phyloP scores from a whole-genome alignment of 495 filamentous ascomycete genomes.

The Penicillium simplicissimum region DNA sequence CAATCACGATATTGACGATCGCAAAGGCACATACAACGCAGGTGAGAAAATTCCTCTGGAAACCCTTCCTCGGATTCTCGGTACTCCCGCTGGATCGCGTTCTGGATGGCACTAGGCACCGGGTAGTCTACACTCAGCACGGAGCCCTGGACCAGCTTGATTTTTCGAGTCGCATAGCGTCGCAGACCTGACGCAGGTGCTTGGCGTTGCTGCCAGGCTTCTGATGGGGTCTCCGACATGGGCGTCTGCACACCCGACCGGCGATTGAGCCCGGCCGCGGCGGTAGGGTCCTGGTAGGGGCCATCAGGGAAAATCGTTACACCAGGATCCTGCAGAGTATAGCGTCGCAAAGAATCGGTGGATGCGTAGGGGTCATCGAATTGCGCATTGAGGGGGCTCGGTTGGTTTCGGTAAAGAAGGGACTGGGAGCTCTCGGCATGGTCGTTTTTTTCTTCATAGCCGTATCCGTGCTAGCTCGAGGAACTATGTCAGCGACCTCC shows the following conservation, averaged over 20 bases:
- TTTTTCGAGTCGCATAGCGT: conserved; percentile 89
- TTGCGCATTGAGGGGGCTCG: conserved; percentile 56
- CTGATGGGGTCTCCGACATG: conserved; percentile 48
- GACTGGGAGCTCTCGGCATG: conserved; percentile 29
- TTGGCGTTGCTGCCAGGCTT: conserved; percentile 84
- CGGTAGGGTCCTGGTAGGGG: conserved; percentile 55
- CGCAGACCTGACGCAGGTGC: conserved; percentile 68
- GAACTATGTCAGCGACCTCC: conserved; percentile 8
- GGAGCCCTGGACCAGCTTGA: conserved; percentile 92
- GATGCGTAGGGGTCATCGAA: conserved; percentile 80
- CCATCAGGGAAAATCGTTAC: conserved; percentile 44
- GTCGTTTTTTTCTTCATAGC: conserved; percentile 32
- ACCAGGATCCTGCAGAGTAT: conserved; percentile 39
- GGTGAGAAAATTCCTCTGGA: conserved; percentile 88
- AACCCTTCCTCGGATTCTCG: conserved; percentile 74
- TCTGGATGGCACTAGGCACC: conserved; percentile 94
- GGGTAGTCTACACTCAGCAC: conserved; percentile 97
- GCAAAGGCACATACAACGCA: conserved; percentile 66
- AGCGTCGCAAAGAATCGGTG: conserved; percentile 38
- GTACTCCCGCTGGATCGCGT: conserved; percentile 93
- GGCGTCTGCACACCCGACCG: conserved; percentile 25
- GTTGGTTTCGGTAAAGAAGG: conserved; percentile 47
- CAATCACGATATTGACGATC: neutral
- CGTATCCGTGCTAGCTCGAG: conserved; percentile 27
- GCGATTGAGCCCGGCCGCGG: conserved; percentile 44